Base-by-base conservation (phyloP, 768 basidiomycete genomes). In the Psilocybe tampanensis region DNA sequence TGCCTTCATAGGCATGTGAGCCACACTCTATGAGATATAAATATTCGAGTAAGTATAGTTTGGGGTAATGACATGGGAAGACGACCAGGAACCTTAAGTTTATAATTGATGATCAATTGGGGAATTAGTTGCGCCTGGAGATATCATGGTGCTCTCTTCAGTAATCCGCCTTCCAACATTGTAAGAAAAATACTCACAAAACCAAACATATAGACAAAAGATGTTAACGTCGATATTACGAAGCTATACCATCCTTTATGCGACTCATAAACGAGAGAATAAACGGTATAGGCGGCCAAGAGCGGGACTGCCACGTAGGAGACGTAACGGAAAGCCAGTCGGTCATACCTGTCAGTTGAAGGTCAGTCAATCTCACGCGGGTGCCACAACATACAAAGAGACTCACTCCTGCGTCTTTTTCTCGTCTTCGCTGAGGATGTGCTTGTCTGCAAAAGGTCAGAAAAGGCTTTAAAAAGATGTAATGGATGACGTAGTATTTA, bases 1-100 rank as follows among this genome's bases (percentile, higher is more conserved):
- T 3, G 95, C 91, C 71, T 95, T 97, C 89, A 97, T 95, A 18
- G 95, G 95, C 89, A 98, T 94, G 70, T 98, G 96, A 44, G 96
- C 90, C 33, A 97, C 95, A 70, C 90, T 94, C 90, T 95, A 75
- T 52, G 44, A 39, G 29, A 45, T 36, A 42, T 58, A 49, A 54
- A 52, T 48, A 52, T 45, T 19, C 15, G 48, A 5, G 47, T 48
- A 43, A 58, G 32, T 48, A 51, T 23, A 54, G 49, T 36, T 47
- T 57, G 57, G 32, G 60, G 52, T 43, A 52, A 13, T 49, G 24
- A 47, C 32, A 53, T 18, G 24, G 41, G 55, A 57, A 58, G 54
- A 50, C n/a, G 36, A 69, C 58, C 48, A 81, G 74, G 59, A 62
- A 89, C 88, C 89, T 95, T 95, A 58, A 98, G 82, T 73, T 96